These are phyloP conservation scores for Crotalaria pallida DNA, from an alignment of 306 rosid species.

Conservation along the genomic window DNA sequence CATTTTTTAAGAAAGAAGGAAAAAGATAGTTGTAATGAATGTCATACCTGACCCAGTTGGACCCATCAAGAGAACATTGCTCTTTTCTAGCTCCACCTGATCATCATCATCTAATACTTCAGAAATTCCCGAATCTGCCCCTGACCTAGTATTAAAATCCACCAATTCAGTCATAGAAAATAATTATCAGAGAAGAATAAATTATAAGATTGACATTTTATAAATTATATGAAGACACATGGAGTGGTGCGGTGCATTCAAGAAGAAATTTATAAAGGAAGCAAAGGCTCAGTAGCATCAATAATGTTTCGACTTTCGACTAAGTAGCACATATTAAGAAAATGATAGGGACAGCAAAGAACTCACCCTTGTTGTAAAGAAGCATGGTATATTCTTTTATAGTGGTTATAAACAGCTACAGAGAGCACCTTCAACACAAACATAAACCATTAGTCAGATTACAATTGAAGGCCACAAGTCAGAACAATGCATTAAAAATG, in stretches of 20 bases:
- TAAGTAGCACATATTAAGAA: background rate
- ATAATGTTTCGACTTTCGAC: background rate
- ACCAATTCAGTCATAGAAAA: slow-evolving; percentile 23
- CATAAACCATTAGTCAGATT: slow-evolving; percentile 6
- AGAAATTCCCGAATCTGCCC: slow-evolving; percentile 40
- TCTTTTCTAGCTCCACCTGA: slow-evolving; percentile 78
- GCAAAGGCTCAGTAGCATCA: background rate
- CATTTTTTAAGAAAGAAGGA: background rate
- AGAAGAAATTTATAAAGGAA: background rate
- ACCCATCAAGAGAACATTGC: slow-evolving; percentile 92
- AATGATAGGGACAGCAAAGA: background rate
- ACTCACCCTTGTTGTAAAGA: slow-evolving; percentile 62
- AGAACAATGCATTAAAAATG: background rate
- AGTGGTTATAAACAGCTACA: slow-evolving; percentile 90
- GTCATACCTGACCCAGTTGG: slow-evolving; percentile 85
- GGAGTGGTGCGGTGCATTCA: background rate
- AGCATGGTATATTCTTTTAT: slow-evolving; percentile 68
- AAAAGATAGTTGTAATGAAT: background rate
- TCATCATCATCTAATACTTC: slow-evolving; percentile 43
- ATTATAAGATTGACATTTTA: background rate
- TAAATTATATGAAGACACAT: background rate
- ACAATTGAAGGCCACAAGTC: background rate
- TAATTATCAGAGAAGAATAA: background rate
- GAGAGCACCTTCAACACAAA: slow-evolving; percentile 64
- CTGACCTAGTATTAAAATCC: slow-evolving; percentile 48